Evolutionary conservation across 768 basidiomycete species (phyloP).

Genomic region (Lactarius hengduanensis): DNA sequence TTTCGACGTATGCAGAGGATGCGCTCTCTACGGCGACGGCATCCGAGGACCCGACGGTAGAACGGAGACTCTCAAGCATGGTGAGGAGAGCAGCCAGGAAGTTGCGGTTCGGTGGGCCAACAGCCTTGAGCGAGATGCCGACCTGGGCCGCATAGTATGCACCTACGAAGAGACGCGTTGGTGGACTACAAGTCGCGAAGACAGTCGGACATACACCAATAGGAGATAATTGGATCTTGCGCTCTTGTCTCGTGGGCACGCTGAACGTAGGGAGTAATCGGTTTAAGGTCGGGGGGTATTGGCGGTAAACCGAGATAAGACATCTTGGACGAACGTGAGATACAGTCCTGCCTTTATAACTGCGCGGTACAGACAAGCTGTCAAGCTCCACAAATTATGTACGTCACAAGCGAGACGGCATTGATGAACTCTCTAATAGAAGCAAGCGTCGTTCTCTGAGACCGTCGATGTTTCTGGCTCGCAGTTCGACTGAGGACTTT

Average conservation of each 20-base stretch:
- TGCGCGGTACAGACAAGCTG: not conserved
- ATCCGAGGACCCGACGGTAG: slow-evolving; percentile 68
- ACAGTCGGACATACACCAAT: slow-evolving; percentile 77
- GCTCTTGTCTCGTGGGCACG: slow-evolving; percentile 83
- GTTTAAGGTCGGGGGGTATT: slow-evolving; percentile 58
- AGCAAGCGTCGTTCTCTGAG: not conserved
- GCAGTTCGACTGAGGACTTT: not conserved
- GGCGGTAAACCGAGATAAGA: slow-evolving; percentile 56
- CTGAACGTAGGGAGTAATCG: slow-evolving; percentile 78
- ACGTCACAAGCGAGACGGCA: not conserved
- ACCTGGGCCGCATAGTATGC: slow-evolving; percentile 90
- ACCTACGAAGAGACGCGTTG: slow-evolving; percentile 46
- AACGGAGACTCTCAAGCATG: slow-evolving; percentile 78
- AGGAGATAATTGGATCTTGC: slow-evolving; percentile 85
- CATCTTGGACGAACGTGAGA: slow-evolving; percentile 11
- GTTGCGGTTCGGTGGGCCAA: slow-evolving; percentile 59
- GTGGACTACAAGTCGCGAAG: slow-evolving; percentile 2
- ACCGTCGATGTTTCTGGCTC: not conserved
- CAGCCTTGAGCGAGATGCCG: slow-evolving; percentile 73
- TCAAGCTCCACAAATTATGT: not conserved
- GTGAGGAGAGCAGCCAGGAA: slow-evolving; percentile 75
- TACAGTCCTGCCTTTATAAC: not conserved
- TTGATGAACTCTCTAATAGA: not conserved
- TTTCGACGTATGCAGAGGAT: slow-evolving; percentile 88
- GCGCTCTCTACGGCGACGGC: slow-evolving; percentile 80